Conservation (phyloP, 108 stramenopile genomes). For the Cyclotella atomus region DNA sequence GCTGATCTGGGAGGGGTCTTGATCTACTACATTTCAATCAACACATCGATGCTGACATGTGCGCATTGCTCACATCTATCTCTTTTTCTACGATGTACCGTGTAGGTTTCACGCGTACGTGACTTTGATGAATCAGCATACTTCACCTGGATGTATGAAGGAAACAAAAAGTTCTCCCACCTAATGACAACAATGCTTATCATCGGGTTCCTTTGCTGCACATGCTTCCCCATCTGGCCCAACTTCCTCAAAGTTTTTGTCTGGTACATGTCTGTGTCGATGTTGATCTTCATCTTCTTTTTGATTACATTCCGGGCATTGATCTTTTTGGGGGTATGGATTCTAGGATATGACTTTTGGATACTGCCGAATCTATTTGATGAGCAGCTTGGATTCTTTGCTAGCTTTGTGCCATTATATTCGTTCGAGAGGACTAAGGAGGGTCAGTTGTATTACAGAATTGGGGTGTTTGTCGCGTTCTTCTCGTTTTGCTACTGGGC, state of each 20-base stretch:
- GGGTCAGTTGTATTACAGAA: conserved; percentile 91
- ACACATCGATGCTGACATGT: background rate
- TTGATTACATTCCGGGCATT: conserved; percentile 87
- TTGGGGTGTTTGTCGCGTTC: conserved; percentile 90
- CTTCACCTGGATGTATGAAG: conserved; percentile 98
- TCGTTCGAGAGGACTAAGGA: conserved; percentile 85
- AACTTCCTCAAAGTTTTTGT: conserved; percentile 95
- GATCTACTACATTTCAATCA: conserved; percentile 51
- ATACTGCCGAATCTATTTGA: conserved; percentile 97
- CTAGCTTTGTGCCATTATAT: conserved; percentile 95
- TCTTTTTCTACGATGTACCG: too few species aligned
- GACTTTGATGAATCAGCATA: conserved; percentile 94
- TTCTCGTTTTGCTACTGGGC: conserved; percentile 98
- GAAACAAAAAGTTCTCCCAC: conserved; percentile 93
- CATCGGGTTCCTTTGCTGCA: conserved; percentile 92
- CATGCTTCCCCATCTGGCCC: conserved; percentile 99
- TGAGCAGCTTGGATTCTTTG: conserved; percentile 92
- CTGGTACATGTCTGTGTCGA: conserved; percentile 97
- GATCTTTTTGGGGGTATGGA: conserved; percentile 95
- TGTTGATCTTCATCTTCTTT: conserved; percentile 93
- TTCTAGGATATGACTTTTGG: conserved; percentile 96
- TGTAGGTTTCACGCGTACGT: conserved; percentile 74
- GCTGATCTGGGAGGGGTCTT: conserved; percentile 46
- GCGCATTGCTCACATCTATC: conserved; percentile 6
- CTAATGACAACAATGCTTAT: conserved; percentile 93